A percentile compares a stretch with the other conserved stretches of the same genome.
These are phyloP conservation scores for Populus hybrid DNA, from an alignment of 441 rosid genomes.

Conservation along the genomic window DNA sequence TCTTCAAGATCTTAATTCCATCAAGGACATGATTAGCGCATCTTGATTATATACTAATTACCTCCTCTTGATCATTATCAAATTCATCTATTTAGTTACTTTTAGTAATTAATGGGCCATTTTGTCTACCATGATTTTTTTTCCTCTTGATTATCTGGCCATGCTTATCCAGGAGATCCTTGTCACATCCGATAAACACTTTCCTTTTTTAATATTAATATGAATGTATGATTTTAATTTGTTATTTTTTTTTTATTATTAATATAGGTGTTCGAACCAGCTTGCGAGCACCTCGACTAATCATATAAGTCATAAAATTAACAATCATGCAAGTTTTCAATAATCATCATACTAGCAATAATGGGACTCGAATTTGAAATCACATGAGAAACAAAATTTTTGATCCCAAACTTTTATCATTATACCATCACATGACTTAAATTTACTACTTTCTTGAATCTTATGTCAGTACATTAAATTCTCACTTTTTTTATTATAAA, in stretches of 20 bases:
- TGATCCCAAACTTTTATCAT: fast-evolving
- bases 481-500: neutral
- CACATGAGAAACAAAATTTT: too few species aligned
- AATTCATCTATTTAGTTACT: neutral
- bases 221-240: too few species aligned
- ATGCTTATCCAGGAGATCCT: too few species aligned
- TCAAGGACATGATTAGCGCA: neutral
- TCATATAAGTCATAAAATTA: neutral
- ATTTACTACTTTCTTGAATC: neutral
- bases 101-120: neutral
- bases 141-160: too few species aligned
- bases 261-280: neutral
- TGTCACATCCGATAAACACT: too few species aligned
- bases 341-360: too few species aligned
- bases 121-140: too few species aligned
- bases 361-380: fast-evolving
- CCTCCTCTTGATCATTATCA: neutral
- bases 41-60: neutral
- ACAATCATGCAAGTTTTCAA: too few species aligned
- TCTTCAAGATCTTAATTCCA: neutral
- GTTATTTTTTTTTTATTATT: neutral
- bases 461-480: neutral
- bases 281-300: neutral
- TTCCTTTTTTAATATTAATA: too few species aligned
- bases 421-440: fast-evolving